Evolutionary conservation across 306 rosid species (phyloP), one percentile per base, ranked within the genome.

Genomic region (Quercus robur): DNA sequence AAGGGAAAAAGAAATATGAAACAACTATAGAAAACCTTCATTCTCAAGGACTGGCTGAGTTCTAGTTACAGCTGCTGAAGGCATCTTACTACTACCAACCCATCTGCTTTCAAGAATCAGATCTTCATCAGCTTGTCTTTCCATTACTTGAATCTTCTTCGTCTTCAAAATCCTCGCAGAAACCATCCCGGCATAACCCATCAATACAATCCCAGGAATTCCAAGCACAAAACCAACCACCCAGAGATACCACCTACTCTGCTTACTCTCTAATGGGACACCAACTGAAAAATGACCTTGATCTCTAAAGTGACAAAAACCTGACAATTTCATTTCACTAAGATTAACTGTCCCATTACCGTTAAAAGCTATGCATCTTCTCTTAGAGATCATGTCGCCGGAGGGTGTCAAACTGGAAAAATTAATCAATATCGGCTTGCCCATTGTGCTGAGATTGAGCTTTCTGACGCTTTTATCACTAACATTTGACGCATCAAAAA

Each of bases 401-500:
- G 61, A 75, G 41, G 83, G 54, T 10, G 54, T 78, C 56, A 79
- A 63, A 83, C 31, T 79, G 30, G 84, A 90, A 69, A 95, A 91
- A 9, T 76, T 81, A 74, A 95, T 82, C 73, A 76, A 67, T 64
- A 93, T 86, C 14, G 90, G 96, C 12, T 84, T 81, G 58, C 88
- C 99, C 84, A 41, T 85, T 23, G 97, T 87, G 59, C 33, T 81
- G 54, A 95, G 87, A 58, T 74, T 83, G 75, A 91, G 84, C 73
- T 82, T 89, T 83, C 79, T 85, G 57, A 80, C 51, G 75, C 77
- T 84, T 31, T 46, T 73, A 28, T 82, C 79, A 9, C 86, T 71
- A 17, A 85, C 83, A 82, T 94, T 85, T 13, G 97, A 89, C 20
- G 94, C 97, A 82, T 94, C 94, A 70, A 91, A 95, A 80, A 81